These are phyloP conservation scores for Flaveria bidentis DNA, from an alignment of 129 eudicot species.

Conservation along the genomic window DNA sequence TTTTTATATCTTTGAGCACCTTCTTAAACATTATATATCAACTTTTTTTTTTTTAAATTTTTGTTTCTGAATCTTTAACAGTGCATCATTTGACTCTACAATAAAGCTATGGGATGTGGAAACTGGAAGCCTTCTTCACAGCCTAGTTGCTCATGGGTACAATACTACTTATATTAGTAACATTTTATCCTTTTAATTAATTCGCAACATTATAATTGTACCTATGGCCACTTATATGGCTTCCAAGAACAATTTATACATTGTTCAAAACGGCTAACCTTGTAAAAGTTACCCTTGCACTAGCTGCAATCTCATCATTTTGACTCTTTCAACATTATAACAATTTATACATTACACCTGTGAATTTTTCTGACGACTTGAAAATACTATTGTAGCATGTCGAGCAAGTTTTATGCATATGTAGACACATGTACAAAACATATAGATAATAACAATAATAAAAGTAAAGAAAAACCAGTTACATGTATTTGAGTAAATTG, in stretches of 20 bases:
- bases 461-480: no score
- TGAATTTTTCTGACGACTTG: neutral
- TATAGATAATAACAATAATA: no score
- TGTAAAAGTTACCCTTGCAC: neutral
- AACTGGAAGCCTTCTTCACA: slow-evolving; percentile 58
- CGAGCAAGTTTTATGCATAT: neutral
- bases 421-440: no score
- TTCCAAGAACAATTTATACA: no score
- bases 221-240: no score
- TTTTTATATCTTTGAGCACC: neutral
- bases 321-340: neutral
- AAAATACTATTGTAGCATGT: neutral
- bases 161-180: neutral
- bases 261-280: no score
- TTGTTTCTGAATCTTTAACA: slow-evolving; percentile 28
- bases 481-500: neutral
- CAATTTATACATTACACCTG: neutral
- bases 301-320: neutral
- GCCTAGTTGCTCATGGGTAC: slow-evolving; percentile 88
- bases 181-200: neutral
- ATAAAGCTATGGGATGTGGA: slow-evolving; percentile 90
- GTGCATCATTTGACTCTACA: slow-evolving; percentile 94
- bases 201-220: neutral
- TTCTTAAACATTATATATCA: neutral
- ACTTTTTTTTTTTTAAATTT: neutral